A percentile compares a stretch with the other conserved stretches of the same genome.
phyloP scores from a whole-genome alignment of 2,329 filamentous ascomycete species.

The Gaeumannomyces sp. region DNA sequence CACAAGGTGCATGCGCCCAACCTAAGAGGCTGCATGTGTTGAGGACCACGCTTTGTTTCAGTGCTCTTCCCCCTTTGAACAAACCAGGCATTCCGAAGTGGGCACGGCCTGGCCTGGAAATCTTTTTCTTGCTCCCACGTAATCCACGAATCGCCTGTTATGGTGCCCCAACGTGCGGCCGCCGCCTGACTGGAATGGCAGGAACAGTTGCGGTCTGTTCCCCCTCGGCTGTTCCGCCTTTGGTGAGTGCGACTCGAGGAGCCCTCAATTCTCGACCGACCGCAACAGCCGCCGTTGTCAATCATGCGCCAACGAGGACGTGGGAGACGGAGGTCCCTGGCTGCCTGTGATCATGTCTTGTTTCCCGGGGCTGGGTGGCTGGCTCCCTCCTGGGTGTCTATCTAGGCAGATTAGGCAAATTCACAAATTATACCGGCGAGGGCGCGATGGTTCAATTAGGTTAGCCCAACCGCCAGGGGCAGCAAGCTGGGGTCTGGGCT shows the following conservation, averaged over 20 bases:
- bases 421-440: too few species aligned
- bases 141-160: not conserved
- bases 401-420: too few species aligned
- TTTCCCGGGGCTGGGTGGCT: too few species aligned
- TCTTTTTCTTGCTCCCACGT: not conserved
- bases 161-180: not conserved
- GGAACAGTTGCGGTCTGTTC: not conserved
- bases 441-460: too few species aligned
- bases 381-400: too few species aligned
- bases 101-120: not conserved
- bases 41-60: not conserved
- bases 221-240: too few species aligned
- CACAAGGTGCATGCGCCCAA: not conserved
- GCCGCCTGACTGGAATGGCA: not conserved
- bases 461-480: too few species aligned
- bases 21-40: too few species aligned
- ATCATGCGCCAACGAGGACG: not conserved
- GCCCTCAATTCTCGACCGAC: not conserved
- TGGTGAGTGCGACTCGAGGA: not conserved
- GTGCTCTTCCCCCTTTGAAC: too few species aligned
- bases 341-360: too few species aligned
- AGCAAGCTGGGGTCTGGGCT: too few species aligned
- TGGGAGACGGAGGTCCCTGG: not conserved
- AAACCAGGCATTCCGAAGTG: not conserved
- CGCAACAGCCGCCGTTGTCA: too few species aligned